Base-by-base conservation (phyloP, 2,329 filamentous ascomycete genomes). In the Zalaria sp. region DNA sequence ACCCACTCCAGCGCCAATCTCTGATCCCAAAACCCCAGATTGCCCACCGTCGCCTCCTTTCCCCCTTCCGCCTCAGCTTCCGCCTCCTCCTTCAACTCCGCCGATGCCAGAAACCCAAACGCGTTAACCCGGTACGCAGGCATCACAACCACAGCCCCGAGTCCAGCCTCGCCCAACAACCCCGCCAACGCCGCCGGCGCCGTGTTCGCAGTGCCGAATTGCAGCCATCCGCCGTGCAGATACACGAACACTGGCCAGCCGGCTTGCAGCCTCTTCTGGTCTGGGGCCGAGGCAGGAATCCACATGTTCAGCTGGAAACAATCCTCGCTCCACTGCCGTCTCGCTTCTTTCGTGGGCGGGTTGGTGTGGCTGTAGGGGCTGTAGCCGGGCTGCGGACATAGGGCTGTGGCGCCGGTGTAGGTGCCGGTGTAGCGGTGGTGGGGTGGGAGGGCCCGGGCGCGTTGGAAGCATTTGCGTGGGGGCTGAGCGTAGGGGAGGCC, bases 161-260 rank as follows among this genome's bases (percentile, higher is more conserved):
- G 64, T 5, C 56, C 56, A 0, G 70, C 70, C 39, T 73, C 68
- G 32, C 60, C 62, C 5, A 76, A 54, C 35, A 77, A 56, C 1
- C 62, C 60, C 3, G 61, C 60, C 2, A 66, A 53, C 38, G 67
- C 62, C 26, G 61, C 56, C 25, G 61, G 58, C 5, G 41, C 36
- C 39, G 49, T 50, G 46, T 74, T 75, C 0, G 73, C 63, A 6
- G 54, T 60, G 18, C 73, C 73, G 44, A 68, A 69, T 55, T 77
- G 73, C 25, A 77, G 59, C 51, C 73, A 77, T 3, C 73, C 73
- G 18, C 57, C 62, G 67, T 71, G 73, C 37, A 76, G 72, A 53
- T 66, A 76, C 49, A 77, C 68, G 39, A 73, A 62, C 0, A 77
- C 72, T 4, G 73, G 73, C 72, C 72, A 77, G 10, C 73, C 69